A percentile compares a stretch with the other conserved stretches of the same genome.
phyloP scores from a whole-genome alignment of 495 filamentous ascomycete species.

The Stereocaulon alpinum region DNA sequence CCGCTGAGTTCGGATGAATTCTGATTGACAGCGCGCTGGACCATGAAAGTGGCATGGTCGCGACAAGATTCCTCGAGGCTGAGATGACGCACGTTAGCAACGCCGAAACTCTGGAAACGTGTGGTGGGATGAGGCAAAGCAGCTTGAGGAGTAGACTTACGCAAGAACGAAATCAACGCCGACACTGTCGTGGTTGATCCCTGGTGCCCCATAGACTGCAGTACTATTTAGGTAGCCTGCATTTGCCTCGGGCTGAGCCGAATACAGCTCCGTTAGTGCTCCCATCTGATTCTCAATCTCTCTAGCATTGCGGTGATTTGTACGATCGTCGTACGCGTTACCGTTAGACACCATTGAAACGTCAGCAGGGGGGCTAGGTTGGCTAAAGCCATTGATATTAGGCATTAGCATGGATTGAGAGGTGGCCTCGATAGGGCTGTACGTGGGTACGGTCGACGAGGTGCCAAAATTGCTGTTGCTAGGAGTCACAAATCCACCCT shows the following conservation, averaged over 20 bases:
- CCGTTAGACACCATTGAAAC: not conserved
- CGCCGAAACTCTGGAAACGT: not conserved
- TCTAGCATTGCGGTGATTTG: not conserved
- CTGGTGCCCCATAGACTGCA: not conserved
- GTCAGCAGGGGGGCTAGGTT: not conserved
- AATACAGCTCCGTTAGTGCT: not conserved
- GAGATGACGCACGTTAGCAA: constrained; percentile 7
- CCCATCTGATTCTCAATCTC: not conserved
- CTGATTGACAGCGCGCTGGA: constrained; percentile 22
- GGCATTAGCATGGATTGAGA: constrained; percentile 27
- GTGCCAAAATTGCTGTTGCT: not conserved
- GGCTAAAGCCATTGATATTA: constrained; percentile 15
- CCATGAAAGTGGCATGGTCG: constrained; percentile 75
- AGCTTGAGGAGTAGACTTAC: constrained; percentile 46
- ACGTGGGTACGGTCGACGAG: not conserved
- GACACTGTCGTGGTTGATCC: constrained; percentile 63
- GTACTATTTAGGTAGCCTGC: not conserved
- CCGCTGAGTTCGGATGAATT: constrained; percentile 38
- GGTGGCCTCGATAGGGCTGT: no score
- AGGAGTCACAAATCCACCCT: not conserved
- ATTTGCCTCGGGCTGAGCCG: no score
- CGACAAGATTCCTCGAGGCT: constrained; percentile 94
- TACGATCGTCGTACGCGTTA: not conserved
- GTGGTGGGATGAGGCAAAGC: not conserved
- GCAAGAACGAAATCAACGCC: constrained; percentile 94